Conservation (phyloP, 345 rosid species). For the Leavenworthia alabamica region DNA sequence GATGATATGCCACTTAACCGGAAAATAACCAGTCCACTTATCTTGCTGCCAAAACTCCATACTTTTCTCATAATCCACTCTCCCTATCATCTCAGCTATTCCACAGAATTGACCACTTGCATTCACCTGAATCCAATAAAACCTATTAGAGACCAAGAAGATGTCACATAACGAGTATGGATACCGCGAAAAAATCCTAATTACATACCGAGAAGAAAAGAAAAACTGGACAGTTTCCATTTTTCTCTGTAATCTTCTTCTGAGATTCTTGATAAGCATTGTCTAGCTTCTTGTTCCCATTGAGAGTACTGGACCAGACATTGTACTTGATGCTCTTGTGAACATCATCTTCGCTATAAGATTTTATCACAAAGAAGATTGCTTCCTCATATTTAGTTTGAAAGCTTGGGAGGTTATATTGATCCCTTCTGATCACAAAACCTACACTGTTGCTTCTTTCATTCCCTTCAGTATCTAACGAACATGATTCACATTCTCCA, state of each 20-base stretch:
- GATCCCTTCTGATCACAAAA: slow-evolving; percentile 39
- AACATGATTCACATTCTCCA: slow-evolving; percentile 38
- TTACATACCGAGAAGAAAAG: slow-evolving; percentile 54
- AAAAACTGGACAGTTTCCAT: slow-evolving; percentile 48
- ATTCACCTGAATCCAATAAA: slow-evolving; percentile 44
- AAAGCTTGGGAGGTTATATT: slow-evolving; percentile 46
- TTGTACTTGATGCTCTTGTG: slow-evolving; percentile 65
- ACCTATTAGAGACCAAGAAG: background rate
- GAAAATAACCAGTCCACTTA: slow-evolving; percentile 65
- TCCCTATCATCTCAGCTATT: slow-evolving; percentile 62
- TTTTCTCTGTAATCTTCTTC: slow-evolving; percentile 31
- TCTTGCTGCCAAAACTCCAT: slow-evolving; percentile 85
- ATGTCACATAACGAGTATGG: background rate
- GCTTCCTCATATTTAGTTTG: slow-evolving; percentile 42
- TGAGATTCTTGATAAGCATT: slow-evolving; percentile 48
- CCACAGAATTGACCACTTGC: slow-evolving; percentile 76
- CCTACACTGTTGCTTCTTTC: slow-evolving; percentile 30
- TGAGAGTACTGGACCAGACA: slow-evolving; percentile 67
- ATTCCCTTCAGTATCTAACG: slow-evolving; percentile 29
- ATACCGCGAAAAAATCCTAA: background rate
- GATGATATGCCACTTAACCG: slow-evolving; percentile 63
- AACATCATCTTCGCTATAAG: slow-evolving; percentile 62
- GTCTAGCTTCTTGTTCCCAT: slow-evolving; percentile 56
- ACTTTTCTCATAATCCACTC: slow-evolving; percentile 47
- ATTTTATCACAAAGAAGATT: slow-evolving; percentile 55